These are phyloP conservation scores for Penicillium sclerotigenum DNA, from an alignment of 2,329 filamentous ascomycete species.

Conservation along the genomic window DNA sequence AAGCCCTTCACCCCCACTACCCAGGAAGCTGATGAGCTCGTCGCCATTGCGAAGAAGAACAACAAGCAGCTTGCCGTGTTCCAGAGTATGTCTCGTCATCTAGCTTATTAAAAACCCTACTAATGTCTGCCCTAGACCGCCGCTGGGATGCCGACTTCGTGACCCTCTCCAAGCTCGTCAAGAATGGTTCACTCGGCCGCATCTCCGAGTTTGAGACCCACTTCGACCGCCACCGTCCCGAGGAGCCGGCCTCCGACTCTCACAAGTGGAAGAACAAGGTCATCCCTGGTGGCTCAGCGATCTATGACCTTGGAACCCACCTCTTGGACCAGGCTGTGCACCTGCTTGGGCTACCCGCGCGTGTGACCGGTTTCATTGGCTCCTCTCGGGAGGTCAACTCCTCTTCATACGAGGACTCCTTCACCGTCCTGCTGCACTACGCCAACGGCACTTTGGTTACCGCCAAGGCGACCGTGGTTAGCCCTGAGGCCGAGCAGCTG, in stretches of 20 bases:
- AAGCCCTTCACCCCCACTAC: slow-evolving; percentile 77
- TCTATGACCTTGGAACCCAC: slow-evolving; percentile 75
- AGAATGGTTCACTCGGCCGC: slow-evolving; percentile 61
- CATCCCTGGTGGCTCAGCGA: slow-evolving; percentile 63
- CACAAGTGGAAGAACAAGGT: slow-evolving; percentile 65
- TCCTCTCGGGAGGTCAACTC: slow-evolving; percentile 61
- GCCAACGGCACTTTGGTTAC: slow-evolving; percentile 61
- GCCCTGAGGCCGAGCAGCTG: slow-evolving; percentile 65
- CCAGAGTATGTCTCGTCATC: slow-evolving; percentile 51
- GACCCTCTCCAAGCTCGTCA: slow-evolving; percentile 63
- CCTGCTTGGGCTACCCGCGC: slow-evolving; percentile 66
- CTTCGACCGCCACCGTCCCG: slow-evolving; percentile 70
- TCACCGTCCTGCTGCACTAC: slow-evolving; percentile 66
- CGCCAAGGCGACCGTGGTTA: slow-evolving; percentile 66
- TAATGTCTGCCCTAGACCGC: slow-evolving; percentile 48
- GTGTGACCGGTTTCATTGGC: slow-evolving; percentile 66
- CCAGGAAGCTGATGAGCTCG: slow-evolving; percentile 64
- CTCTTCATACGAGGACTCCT: slow-evolving; percentile 48
- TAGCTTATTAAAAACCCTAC: neutral
- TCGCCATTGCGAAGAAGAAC: slow-evolving; percentile 52
- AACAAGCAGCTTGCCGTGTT: slow-evolving; percentile 63
- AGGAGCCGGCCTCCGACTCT: slow-evolving; percentile 44
- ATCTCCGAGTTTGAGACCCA: slow-evolving; percentile 75
- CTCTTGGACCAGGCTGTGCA: slow-evolving; percentile 71
- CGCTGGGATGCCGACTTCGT: slow-evolving; percentile 76